These are phyloP conservation scores for Anthracocystis setariae DNA, from an alignment of 1,284 basidiomycete genomes.

Conservation along the genomic window DNA sequence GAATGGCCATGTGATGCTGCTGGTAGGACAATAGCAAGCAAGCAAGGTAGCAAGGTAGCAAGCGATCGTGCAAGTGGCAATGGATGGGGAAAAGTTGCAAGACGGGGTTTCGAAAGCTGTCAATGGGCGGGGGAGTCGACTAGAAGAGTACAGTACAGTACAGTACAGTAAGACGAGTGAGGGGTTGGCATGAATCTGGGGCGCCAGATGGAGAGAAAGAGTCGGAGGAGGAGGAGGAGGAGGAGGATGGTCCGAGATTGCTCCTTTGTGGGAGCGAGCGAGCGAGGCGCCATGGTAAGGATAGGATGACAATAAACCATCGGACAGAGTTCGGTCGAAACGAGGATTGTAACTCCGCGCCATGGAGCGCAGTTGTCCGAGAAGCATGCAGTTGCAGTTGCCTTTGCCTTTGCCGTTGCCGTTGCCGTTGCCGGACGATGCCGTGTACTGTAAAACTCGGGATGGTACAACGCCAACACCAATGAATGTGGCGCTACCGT, in stretches of 20 bases:
- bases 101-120: no score
- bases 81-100: no score
- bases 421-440: no score
- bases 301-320: neutral
- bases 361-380: neutral
- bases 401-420: neutral
- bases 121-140: neutral
- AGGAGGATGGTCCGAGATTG: slow-evolving; percentile 4
- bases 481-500: no score
- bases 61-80: no score
- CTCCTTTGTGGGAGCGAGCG: slow-evolving; percentile 1
- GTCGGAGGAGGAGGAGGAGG: neutral
- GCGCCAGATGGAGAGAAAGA: neutral
- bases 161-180: neutral
- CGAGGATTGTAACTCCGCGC: neutral
- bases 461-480: no score
- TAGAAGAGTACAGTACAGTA: neutral
- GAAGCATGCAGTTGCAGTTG: no score
- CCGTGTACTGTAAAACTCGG: no score
- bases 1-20: no score
- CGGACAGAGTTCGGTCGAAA: slow-evolving; percentile 1
- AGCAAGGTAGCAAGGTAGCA: slow-evolving; percentile 3
- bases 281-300: neutral
- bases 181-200: neutral
- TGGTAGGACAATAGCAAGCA: no score